Percentiles rank a stretch among this genome's conserved stretches.
These are phyloP conservation scores for Wilcoxina mikolae DNA, from an alignment of 495 filamentous ascomycete species.

Conservation along the genomic window DNA sequence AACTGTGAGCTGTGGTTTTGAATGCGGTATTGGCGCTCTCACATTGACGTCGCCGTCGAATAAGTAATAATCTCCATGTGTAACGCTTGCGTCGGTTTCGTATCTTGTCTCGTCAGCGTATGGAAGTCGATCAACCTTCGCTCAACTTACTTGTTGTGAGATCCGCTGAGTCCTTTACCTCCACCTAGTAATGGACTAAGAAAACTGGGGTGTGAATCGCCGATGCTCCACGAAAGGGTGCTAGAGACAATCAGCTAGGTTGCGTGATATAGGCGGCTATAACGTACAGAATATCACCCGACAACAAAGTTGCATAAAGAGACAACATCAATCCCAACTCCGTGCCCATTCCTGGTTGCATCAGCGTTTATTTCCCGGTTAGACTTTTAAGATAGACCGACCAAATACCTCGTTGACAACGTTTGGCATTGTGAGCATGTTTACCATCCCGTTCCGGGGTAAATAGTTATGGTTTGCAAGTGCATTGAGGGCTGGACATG, in stretches of 20 bases:
- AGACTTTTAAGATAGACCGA: background rate
- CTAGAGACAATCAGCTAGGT: background rate
- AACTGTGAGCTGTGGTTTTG: background rate
- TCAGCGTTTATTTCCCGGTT: too few relatives aligned
- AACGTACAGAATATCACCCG: conserved; percentile 24
- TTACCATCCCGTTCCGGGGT: conserved; percentile 36
- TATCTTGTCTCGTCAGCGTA: background rate
- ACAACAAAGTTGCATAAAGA: conserved; percentile 29
- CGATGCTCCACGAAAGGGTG: conserved; percentile 3
- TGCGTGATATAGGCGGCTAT: background rate
- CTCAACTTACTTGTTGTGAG: conserved; percentile 38
- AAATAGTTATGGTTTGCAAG: conserved; percentile 46
- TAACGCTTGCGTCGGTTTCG: conserved; percentile 43
- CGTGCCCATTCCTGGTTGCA: conserved; percentile 23
- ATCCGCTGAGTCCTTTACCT: conserved; percentile 31
- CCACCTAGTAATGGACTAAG: background rate
- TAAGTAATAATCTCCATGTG: conserved; percentile 39
- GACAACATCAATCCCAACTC: conserved; percentile 31
- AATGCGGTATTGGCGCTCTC: background rate
- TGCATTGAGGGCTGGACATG: conserved; percentile 43
- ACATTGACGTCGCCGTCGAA: conserved; percentile 13
- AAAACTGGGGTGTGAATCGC: background rate
- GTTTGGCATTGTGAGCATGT: conserved; percentile 17
- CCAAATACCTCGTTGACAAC: conserved; percentile 24
- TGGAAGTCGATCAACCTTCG: background rate